Percentiles rank a stretch among this genome's conserved stretches.
Conservation (phyloP, 768 basidiomycete species). For the Rhodotorula kratochvilovae region DNA sequence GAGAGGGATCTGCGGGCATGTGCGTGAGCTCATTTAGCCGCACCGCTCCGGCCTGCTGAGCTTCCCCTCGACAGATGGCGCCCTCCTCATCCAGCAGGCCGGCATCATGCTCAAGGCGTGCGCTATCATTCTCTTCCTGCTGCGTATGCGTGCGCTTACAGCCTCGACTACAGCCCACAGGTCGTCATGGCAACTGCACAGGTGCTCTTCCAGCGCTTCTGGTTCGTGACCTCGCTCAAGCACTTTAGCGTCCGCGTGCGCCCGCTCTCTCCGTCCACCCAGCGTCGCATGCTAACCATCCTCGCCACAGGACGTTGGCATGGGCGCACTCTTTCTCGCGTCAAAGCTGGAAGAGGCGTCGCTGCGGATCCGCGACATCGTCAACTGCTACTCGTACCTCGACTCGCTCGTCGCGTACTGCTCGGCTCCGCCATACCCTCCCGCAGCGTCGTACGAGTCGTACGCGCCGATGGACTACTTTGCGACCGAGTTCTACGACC, state of each 20-base stretch:
- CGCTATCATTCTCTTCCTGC: conserved; percentile 48
- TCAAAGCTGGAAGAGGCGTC: conserved; percentile 92
- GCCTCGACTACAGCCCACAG: conserved; percentile 58
- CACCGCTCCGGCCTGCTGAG: background rate
- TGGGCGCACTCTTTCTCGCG: conserved; percentile 81
- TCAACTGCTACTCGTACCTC: conserved; percentile 88
- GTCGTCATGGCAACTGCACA: conserved; percentile 95
- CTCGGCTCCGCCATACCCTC: conserved; percentile 20
- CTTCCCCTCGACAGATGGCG: conserved; percentile 56
- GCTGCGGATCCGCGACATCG: conserved; percentile 85
- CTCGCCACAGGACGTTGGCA: conserved; percentile 65
- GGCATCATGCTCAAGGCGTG: conserved; percentile 87
- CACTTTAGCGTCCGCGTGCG: conserved; percentile 88
- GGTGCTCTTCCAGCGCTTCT: conserved; percentile 93
- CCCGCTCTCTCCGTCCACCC: background rate
- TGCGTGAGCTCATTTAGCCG: background rate
- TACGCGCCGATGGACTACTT: conserved; percentile 86
- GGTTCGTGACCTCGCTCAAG: conserved; percentile 90
- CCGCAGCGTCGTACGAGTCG: conserved; percentile 42
- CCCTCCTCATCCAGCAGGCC: conserved; percentile 90
- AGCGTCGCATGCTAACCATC: background rate
- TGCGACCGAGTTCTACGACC: conserved; percentile 80
- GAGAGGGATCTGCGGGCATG: conserved; percentile 82
- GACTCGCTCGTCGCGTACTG: conserved; percentile 46
- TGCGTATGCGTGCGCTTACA: conserved; percentile 50